phyloP scores from a whole-genome alignment of 306 rosid species.

The Arachis hypogaea region DNA sequence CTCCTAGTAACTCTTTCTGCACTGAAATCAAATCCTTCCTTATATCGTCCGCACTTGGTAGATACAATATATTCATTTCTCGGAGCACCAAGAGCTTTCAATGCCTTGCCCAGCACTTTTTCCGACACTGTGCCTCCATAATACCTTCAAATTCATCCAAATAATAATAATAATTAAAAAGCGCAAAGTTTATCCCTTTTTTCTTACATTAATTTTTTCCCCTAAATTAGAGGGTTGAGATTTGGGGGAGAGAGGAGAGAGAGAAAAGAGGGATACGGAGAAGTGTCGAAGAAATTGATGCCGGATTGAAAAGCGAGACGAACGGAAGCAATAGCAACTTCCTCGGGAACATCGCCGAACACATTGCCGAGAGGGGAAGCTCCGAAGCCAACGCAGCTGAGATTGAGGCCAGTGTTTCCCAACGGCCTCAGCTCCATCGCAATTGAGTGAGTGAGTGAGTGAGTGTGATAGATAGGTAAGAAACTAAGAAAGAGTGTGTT shows the following conservation, averaged over 20 bases:
- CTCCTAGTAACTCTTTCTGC: slow-evolving; percentile 83
- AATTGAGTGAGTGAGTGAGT: background rate
- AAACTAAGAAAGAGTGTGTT: too few relatives aligned
- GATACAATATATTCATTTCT: slow-evolving; percentile 79
- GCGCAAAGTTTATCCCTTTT: background rate
- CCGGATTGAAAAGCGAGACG: slow-evolving; percentile 76
- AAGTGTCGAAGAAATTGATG: slow-evolving; percentile 92
- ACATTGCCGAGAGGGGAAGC: slow-evolving; percentile 96
- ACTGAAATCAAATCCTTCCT: slow-evolving; percentile 86
- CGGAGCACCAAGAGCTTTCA: slow-evolving; percentile 73
- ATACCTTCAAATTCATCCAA: slow-evolving; percentile 47
- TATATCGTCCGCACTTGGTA: slow-evolving; percentile 88
- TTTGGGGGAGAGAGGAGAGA: background rate
- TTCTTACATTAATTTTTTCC: background rate
- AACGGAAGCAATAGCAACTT: slow-evolving; percentile 72
- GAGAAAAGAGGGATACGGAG: slow-evolving; percentile 59
- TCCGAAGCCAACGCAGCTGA: slow-evolving; percentile 84
- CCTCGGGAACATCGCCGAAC: slow-evolving; percentile 73
- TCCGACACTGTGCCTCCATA: slow-evolving; percentile 90
- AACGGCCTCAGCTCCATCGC: slow-evolving; percentile 61
- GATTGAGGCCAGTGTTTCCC: slow-evolving; percentile 83
- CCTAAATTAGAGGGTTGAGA: background rate
- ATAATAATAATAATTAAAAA: background rate
- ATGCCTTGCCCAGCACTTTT: slow-evolving; percentile 74
- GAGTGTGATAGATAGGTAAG: background rate